phyloP scores from a whole-genome alignment of 2,329 filamentous ascomycete genomes.

The Xylariaceae sp. region DNA sequence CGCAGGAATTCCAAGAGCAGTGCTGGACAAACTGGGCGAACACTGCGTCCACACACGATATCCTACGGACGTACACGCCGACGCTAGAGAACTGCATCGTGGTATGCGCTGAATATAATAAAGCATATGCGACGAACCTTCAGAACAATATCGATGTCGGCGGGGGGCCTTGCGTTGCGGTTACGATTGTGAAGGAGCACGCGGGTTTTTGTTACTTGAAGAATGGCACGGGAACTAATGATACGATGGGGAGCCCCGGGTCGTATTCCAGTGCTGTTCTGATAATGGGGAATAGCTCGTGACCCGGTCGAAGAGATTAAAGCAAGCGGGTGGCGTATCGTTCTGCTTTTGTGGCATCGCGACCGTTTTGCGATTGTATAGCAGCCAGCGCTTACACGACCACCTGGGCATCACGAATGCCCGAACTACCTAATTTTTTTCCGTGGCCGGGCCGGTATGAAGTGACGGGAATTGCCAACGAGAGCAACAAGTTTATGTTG shows the following conservation, averaged over 20 bases:
- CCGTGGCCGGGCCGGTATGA: no score
- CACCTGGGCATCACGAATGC: no score
- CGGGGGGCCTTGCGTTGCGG: conserved; percentile 27
- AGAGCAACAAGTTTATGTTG: no score
- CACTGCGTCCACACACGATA: conserved; percentile 21
- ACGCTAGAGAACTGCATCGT: conserved; percentile 29
- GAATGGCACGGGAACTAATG: conserved; percentile 26
- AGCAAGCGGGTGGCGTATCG: no score
- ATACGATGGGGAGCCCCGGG: conserved; percentile 24
- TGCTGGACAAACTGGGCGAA: conserved; percentile 27
- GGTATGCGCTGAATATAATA: conserved; percentile 29
- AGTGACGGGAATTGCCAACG: no score
- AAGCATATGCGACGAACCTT: conserved; percentile 24
- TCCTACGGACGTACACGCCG: conserved; percentile 26
- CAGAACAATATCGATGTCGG: conserved; percentile 20
- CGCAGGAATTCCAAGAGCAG: conserved; percentile 26
- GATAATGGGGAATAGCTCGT: conserved; percentile 9
- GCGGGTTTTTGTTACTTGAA: conserved; percentile 30
- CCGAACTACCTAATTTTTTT: no score
- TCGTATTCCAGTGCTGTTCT: conserved; percentile 27
- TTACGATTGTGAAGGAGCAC: conserved; percentile 25
- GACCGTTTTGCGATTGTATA: no score
- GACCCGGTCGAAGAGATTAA: background rate
- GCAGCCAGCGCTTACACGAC: no score
- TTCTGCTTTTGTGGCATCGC: no score